Evolutionary conservation across 305 asterid species (phyloP).

Genomic region (Fraxinus baroniana): DNA sequence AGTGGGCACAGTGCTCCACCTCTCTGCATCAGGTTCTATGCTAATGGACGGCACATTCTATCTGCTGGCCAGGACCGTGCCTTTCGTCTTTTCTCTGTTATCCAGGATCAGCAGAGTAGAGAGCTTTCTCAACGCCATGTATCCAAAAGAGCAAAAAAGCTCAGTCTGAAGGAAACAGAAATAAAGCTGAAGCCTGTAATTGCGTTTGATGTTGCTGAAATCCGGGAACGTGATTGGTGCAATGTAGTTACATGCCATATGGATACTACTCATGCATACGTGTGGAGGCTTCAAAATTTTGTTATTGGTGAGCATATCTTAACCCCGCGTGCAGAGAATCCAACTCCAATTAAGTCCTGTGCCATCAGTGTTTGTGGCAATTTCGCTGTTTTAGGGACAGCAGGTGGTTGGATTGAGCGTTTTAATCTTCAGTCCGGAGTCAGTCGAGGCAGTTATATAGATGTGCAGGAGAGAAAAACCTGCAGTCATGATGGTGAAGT

Average conservation of each 20-base stretch:
- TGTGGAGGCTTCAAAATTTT: slow-evolving; percentile 96
- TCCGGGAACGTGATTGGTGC: slow-evolving; percentile 97
- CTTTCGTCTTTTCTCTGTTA: slow-evolving; percentile 80
- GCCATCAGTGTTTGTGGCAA: slow-evolving; percentile 94
- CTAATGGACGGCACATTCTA: slow-evolving; percentile 86
- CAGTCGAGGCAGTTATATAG: slow-evolving; percentile 83
- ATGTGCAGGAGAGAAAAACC: slow-evolving; percentile 45
- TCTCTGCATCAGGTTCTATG: slow-evolving; percentile 75
- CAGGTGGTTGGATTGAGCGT: slow-evolving; percentile 91
- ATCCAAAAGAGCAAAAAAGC: slow-evolving; percentile 76
- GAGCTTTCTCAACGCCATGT: slow-evolving; percentile 93
- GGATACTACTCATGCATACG: slow-evolving; percentile 77
- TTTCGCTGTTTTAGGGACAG: slow-evolving; percentile 86
- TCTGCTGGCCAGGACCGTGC: slow-evolving; percentile 98
- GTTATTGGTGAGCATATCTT: slow-evolving; percentile 94
- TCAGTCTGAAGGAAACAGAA: slow-evolving; percentile 69
- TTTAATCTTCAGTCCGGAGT: slow-evolving; percentile 96
- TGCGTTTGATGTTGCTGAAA: slow-evolving; percentile 92
- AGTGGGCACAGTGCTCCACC: slow-evolving; percentile 99
- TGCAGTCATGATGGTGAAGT: slow-evolving; percentile 79
- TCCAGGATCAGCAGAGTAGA: slow-evolving; percentile 95
- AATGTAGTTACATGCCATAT: slow-evolving; percentile 92
- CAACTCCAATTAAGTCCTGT: slow-evolving; percentile 76
- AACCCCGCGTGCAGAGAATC: slow-evolving; percentile 60
- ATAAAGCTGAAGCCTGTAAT: slow-evolving; percentile 85